Evolutionary conservation across 306 rosid genomes (phyloP).

Genomic region (Trichosanthes truncata): DNA sequence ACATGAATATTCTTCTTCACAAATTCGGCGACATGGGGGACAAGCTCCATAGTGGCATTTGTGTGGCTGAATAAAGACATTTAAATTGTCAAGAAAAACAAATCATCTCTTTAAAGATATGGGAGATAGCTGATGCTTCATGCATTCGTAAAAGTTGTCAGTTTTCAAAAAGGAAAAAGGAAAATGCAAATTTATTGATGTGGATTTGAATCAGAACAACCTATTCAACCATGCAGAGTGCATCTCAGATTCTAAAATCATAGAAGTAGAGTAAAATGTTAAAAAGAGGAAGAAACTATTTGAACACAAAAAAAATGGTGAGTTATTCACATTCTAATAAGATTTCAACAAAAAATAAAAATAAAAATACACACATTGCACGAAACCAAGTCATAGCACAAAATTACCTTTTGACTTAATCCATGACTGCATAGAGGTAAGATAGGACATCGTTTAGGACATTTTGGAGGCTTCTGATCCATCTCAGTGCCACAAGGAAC

Average conservation of each 20-base stretch:
- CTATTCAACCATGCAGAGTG: background rate
- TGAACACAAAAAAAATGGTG: background rate
- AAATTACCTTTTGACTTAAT: conserved; percentile 51
- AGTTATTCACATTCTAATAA: background rate
- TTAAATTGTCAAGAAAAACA: conserved; percentile 10
- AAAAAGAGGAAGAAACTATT: background rate
- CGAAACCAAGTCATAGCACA: conserved; percentile 14
- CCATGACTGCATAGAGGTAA: conserved; percentile 74
- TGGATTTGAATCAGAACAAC: background rate
- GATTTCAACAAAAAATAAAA: background rate
- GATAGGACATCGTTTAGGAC: conserved; percentile 60
- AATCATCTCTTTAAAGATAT: background rate
- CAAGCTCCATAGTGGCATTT: conserved; percentile 98
- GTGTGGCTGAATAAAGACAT: conserved; percentile 58
- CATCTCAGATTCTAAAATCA: background rate
- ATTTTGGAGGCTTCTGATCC: conserved; percentile 89
- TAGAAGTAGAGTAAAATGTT: background rate
- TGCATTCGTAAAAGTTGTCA: background rate
- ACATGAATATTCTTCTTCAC: conserved; percentile 74
- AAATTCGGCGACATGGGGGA: conserved; percentile 62
- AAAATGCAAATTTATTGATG: background rate
- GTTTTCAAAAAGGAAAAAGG: background rate
- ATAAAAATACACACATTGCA: background rate
- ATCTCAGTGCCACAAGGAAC: conserved; percentile 97
- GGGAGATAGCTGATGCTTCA: background rate